Evolutionary conservation across 2,329 filamentous ascomycete genomes (phyloP).

Genomic region (Sporothrix mexicana): DNA sequence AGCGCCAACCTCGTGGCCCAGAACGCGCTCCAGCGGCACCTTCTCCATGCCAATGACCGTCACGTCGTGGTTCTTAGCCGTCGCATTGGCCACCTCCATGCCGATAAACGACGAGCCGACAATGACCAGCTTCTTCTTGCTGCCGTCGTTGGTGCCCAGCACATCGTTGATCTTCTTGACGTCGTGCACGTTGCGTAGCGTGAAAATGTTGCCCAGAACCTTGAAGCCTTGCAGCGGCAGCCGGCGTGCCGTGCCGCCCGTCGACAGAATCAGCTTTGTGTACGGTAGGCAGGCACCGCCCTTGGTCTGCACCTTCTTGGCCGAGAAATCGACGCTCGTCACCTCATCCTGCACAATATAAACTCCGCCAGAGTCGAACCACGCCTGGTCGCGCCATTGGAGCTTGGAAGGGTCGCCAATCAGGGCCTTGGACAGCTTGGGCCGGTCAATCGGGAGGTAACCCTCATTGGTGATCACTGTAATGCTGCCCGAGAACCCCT

Average conservation of each 20-base stretch:
- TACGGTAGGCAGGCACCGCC: constrained; percentile 75
- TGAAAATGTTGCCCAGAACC: constrained; percentile 84
- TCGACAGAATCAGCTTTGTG: constrained; percentile 87
- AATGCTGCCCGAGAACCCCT: constrained; percentile 78
- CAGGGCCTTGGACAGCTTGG: constrained; percentile 93
- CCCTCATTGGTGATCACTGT: constrained; percentile 85
- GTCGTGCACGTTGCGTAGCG: constrained; percentile 78
- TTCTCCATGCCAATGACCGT: constrained; percentile 88
- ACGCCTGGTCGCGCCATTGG: constrained; percentile 75
- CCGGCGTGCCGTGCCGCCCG: constrained; percentile 76
- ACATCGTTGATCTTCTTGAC: constrained; percentile 77
- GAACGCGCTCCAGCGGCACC: constrained; percentile 81
- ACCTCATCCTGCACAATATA: constrained; percentile 69
- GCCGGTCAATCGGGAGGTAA: constrained; percentile 86
- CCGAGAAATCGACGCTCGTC: constrained; percentile 74
- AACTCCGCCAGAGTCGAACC: constrained; percentile 70
- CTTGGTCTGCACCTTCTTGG: constrained; percentile 76
- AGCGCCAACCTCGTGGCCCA: constrained; percentile 79
- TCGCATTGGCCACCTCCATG: constrained; percentile 93
- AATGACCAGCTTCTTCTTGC: constrained; percentile 82
- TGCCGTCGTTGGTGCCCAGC: constrained; percentile 70
- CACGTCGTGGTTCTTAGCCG: constrained; percentile 78
- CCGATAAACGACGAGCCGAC: constrained; percentile 96
- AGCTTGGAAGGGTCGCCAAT: constrained; percentile 81
- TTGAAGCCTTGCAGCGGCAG: constrained; percentile 87